Evolutionary conservation across 2,329 filamentous ascomycete genomes (phyloP).

Genomic region (Venturia carpophila): DNA sequence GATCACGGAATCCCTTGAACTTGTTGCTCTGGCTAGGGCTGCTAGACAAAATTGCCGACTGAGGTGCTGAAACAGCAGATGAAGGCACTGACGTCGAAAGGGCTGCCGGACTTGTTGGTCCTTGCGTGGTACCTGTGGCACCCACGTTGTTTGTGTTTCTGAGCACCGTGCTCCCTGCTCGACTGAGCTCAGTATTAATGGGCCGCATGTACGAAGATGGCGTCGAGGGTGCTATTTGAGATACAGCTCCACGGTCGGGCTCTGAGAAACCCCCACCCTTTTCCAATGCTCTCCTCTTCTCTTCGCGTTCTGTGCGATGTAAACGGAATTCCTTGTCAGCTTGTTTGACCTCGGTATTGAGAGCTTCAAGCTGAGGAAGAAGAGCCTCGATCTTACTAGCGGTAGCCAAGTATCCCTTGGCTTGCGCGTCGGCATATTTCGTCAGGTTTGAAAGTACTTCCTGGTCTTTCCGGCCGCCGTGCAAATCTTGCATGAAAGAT

Average conservation of each 20-base stretch:
- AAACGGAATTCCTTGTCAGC: slow-evolving; percentile 97
- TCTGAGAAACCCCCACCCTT: slow-evolving; percentile 50
- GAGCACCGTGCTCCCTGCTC: slow-evolving; percentile 10
- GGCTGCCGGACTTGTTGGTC: not conserved
- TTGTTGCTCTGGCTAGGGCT: slow-evolving; percentile 36
- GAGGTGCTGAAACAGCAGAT: slow-evolving; percentile 2
- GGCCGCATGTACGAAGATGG: slow-evolving; percentile 21
- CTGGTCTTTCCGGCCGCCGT: slow-evolving; percentile 96
- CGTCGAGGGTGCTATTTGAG: slow-evolving; percentile 9
- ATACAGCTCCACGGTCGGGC: not conserved
- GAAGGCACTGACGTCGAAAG: slow-evolving; percentile 4
- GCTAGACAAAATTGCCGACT: not conserved
- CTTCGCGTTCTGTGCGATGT: slow-evolving; percentile 87
- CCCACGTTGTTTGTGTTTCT: not conserved
- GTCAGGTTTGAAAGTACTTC: slow-evolving; percentile 92
- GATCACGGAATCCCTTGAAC: slow-evolving; percentile 87
- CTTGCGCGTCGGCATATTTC: slow-evolving; percentile 85
- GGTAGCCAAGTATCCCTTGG: slow-evolving; percentile 70
- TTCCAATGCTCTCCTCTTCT: slow-evolving; percentile 82
- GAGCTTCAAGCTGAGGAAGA: slow-evolving; percentile 80
- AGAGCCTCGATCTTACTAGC: slow-evolving; percentile 82
- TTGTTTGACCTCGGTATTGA: slow-evolving; percentile 81
- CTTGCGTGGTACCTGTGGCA: not conserved
- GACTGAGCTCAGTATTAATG: not conserved
- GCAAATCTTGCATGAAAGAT: slow-evolving; percentile 98